Conservation (phyloP, 106 monocot species). For the Posidonia australis region DNA sequence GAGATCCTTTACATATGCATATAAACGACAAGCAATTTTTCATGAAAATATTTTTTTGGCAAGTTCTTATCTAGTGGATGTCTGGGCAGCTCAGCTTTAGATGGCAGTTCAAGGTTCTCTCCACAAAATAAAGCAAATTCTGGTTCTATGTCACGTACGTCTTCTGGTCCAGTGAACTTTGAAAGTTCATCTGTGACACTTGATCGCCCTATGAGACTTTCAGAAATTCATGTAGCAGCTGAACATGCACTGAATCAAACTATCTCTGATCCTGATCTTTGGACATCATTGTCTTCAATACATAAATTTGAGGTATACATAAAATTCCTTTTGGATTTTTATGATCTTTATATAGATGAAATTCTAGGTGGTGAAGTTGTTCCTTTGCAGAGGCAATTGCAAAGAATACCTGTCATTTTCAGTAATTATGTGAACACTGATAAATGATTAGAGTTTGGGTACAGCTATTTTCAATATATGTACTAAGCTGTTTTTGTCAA, state of each 20-base stretch:
- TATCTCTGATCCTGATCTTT: slow-evolving; percentile 67
- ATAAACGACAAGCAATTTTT: slow-evolving; percentile 1
- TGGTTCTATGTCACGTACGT: slow-evolving; percentile 44
- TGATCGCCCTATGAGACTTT: slow-evolving; percentile 92
- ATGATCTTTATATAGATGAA: neutral
- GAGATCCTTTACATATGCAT: no score
- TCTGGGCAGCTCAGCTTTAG: slow-evolving; percentile 70
- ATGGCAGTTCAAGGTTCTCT: slow-evolving; percentile 44
- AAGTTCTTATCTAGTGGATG: slow-evolving; percentile 16
- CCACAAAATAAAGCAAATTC: slow-evolving; percentile 34
- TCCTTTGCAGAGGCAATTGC: no score
- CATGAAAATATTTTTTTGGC: slow-evolving; percentile 4
- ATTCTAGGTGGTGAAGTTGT: neutral
- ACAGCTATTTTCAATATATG: neutral
- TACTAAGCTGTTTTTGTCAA: no score
- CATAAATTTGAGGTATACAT: slow-evolving; percentile 69
- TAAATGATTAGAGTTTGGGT: neutral
- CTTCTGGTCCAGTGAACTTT: slow-evolving; percentile 55
- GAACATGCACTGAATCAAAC: slow-evolving; percentile 62
- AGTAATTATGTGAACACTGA: slow-evolving; percentile 1
- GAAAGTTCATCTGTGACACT: slow-evolving; percentile 34
- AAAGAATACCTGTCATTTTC: no score
- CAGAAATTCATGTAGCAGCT: slow-evolving; percentile 90
- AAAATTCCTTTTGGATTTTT: neutral
- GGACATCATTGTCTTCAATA: slow-evolving; percentile 66